Base-by-base conservation (phyloP, 129 eudicot species). In the Tagetes patula region DNA sequence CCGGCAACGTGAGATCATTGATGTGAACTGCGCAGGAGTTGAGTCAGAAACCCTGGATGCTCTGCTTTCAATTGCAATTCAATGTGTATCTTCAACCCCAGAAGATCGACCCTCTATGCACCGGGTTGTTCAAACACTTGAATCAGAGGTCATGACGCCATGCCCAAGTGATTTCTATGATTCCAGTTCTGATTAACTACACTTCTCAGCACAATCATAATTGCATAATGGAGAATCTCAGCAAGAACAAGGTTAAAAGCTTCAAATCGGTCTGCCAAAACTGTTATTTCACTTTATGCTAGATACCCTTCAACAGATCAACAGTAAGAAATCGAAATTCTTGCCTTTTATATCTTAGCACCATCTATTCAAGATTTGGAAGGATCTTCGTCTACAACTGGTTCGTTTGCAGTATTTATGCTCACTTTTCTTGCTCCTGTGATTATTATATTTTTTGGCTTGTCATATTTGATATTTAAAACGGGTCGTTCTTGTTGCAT, bases 91-190 rank as follows among this genome's bases (percentile, higher is more conserved):
- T 69, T 84, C 95, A 75, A 75, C 68, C 63, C 96, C 98, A 9
- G 98, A 93, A 69, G 98, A 93, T 36, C 87, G 98, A 36, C 98
- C 98, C 65, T 89, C 98, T 60, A 93, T 90, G 92, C 96, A 93
- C 77, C 48, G 98, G 65, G 96, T 93, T 7, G 92, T 85, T 32
- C 98, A 93, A 71, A 80, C 83, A 69, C 91, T 95, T 49, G 99
- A 95, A 85, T 91, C 99, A 4, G 99, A 95, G 83, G 96, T 95
- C 38, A 95, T 84, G 96, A 95, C 99, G 46, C 99, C 99, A 46
- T 91, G 96, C 81, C 97, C 99, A 1, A 95, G 99, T 60, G 99
- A 95, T 82, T 91, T 90, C 77, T 95, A 95, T 54, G 99, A 95
- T 83, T 95, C 99, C 30, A 54, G 62, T 64, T 95, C 97, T 0